phyloP scores from a whole-genome alignment of 306 rosid genomes.

The Abrus pulchellus region DNA sequence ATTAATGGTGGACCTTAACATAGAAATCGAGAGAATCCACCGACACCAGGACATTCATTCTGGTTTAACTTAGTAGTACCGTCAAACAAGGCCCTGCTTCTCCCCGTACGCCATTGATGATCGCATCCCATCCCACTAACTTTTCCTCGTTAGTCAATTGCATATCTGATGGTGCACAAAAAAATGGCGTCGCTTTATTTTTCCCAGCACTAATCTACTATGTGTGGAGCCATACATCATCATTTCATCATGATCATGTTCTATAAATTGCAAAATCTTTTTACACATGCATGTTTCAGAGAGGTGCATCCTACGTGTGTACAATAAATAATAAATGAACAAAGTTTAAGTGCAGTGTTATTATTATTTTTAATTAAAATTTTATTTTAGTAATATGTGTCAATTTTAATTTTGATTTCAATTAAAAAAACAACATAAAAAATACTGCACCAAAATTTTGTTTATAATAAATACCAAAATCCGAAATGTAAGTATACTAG shows the following conservation, averaged over 20 bases:
- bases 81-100: not conserved
- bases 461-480: not conserved
- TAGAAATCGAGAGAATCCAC: not conserved
- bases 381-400: too few relatives aligned
- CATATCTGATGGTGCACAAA: slow-evolving; percentile 22
- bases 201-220: not conserved
- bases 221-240: too few relatives aligned
- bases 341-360: too few relatives aligned
- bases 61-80: not conserved
- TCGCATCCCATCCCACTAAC: slow-evolving; percentile 3
- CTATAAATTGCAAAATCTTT: not conserved
- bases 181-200: not conserved
- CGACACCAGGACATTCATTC: slow-evolving; percentile 32
- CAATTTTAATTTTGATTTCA: too few relatives aligned
- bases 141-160: slow-evolving; percentile 15
- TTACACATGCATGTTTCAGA: not conserved
- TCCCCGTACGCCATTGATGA: slow-evolving; percentile 23
- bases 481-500: too few relatives aligned
- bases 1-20: not conserved
- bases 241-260: not conserved
- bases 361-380: too few relatives aligned
- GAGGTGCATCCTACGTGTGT: not conserved
- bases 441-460: too few relatives aligned
- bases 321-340: not conserved
- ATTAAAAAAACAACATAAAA: too few relatives aligned